Base-by-base conservation (phyloP, 2,329 filamentous ascomycete genomes). In the Setomelanomma holmii region DNA sequence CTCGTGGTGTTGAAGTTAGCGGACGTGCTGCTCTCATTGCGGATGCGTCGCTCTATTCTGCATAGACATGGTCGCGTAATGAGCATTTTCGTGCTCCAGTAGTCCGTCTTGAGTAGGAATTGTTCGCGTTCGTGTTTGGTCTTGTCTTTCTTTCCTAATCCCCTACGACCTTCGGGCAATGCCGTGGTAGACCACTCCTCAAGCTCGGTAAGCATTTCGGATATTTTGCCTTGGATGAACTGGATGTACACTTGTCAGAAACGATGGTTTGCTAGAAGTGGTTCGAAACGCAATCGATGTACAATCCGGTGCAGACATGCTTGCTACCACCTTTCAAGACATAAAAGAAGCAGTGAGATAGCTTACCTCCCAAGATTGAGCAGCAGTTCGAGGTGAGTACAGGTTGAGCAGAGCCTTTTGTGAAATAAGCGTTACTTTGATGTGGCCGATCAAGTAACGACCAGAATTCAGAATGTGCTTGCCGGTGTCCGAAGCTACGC, bases 1-100 rank as follows among this genome's bases (percentile, higher is more conserved):
- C 57, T 68, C 5, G 69, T 53, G 4, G 47, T 42, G 39, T 77
- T 75, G 52, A 76, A 69, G 5, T 57, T 55, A 6, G 64, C 68
- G 5, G 72, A 75, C 10, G 42, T 36, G 11, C 49, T 50, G 4
- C 69, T 66, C 22, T 67, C 55, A 1, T 62, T 53, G 33, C 33
- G 41, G 19, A 47, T 70, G 56, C 63, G 66, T 3, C 53, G n/a
- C 16, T 75, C 67, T 8, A 74, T 34, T 17, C 69, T 57, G 40
- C 74, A 78, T 1, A 78, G 55, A 45, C 72, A 76, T 7, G 76
- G 75, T 5, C 72, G 71, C 19, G 66, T 73, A 22, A 74, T 72
- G 17, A 76, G 66, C 2, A 77, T 69, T 30, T 64, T 69, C 1
- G 66, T 60, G 38, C 67, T 74, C 40, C 66, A 67, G 42, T 72